phyloP scores from a whole-genome alignment of 208 protist species.

The Endotrypanum monterogeii region DNA sequence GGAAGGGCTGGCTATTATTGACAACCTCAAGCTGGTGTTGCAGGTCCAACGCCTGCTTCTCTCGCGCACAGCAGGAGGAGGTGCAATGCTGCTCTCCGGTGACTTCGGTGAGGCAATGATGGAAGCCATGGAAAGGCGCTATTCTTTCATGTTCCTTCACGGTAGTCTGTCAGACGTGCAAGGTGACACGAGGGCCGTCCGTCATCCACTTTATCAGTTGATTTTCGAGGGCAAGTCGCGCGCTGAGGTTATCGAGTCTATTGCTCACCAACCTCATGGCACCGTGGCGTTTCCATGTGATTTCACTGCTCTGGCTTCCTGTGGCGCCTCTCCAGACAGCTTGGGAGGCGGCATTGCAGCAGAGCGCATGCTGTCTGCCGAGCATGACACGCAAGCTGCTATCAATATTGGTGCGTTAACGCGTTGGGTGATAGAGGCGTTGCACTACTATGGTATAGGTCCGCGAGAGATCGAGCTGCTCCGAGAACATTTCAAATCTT shows the following conservation, averaged over 20 bases:
- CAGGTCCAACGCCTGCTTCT: conserved; percentile 8
- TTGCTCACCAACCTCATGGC: conserved; percentile 31
- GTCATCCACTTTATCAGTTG: conserved; percentile 44
- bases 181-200: not conserved
- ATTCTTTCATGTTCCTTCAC: conserved; percentile 49
- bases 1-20: conserved; percentile 55
- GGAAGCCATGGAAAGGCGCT: conserved; percentile 49
- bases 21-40: conserved; percentile 59
- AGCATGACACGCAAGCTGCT: not conserved
- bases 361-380: not conserved
- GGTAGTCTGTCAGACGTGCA: not conserved
- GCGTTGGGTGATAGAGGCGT: conserved; percentile 42
- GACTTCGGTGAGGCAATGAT: conserved; percentile 57
- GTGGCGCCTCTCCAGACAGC: not conserved
- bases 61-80: conserved; percentile 4
- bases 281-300: conserved; percentile 40
- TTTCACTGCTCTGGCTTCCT: conserved; percentile 25
- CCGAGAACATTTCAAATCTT: not conserved
- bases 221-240: conserved; percentile 22
- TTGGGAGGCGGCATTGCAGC: not conserved
- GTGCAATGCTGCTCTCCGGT: conserved; percentile 41
- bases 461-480: conserved; percentile 2
- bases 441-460: conserved; percentile 39
- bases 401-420: conserved; percentile 10
- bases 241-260: conserved; percentile 13